Conservation (phyloP, 2,329 filamentous ascomycete genomes). For the Monilinia fructicola region DNA sequence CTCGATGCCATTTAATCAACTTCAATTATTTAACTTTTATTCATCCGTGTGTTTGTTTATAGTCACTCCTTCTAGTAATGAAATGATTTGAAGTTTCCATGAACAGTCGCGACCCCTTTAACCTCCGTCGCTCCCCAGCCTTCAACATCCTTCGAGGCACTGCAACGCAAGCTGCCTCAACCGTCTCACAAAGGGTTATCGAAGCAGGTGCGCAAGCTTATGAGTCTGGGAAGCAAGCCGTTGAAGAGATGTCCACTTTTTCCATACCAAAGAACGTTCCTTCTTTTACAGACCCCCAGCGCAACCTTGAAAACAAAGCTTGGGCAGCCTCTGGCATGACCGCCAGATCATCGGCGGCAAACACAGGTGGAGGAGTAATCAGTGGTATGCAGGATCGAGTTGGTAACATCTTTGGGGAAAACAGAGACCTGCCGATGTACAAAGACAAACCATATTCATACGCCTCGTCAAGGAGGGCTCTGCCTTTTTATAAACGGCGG, state of each 20-base stretch:
- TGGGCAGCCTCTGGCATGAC: slow-evolving; percentile 58
- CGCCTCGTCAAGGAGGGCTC: slow-evolving; percentile 57
- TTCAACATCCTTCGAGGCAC: slow-evolving; percentile 53
- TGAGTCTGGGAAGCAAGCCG: slow-evolving; percentile 45
- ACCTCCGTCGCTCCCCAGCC: slow-evolving; percentile 45
- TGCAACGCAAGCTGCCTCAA: slow-evolving; percentile 47
- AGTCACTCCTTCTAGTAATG: slow-evolving; percentile 31
- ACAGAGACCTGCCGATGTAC: slow-evolving; percentile 80
- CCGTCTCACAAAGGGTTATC: slow-evolving; percentile 50
- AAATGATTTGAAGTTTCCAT: slow-evolving; percentile 38
- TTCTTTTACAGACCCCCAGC: slow-evolving; percentile 64
- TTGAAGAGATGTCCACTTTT: slow-evolving; percentile 59
- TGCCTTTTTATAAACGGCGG: slow-evolving; percentile 63
- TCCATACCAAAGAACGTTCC: slow-evolving; percentile 68
- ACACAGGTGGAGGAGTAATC: slow-evolving; percentile 44
- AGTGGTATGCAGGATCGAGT: slow-evolving; percentile 61
- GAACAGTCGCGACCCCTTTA: slow-evolving; percentile 43
- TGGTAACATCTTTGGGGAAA: slow-evolving; percentile 62
- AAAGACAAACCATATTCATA: slow-evolving; percentile 95
- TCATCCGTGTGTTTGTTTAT: slow-evolving; percentile 16
- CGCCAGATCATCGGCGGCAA: slow-evolving; percentile 40
- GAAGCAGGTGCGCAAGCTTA: slow-evolving; percentile 51
- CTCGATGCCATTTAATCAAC: slow-evolving; percentile 1
- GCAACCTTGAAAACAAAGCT: slow-evolving; percentile 62
- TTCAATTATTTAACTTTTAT: not conserved